Evolutionary conservation across 148 eudicot genomes (phyloP), one percentile per base, ranked within the genome.

Genomic region (Fagopyrum esculentum): DNA sequence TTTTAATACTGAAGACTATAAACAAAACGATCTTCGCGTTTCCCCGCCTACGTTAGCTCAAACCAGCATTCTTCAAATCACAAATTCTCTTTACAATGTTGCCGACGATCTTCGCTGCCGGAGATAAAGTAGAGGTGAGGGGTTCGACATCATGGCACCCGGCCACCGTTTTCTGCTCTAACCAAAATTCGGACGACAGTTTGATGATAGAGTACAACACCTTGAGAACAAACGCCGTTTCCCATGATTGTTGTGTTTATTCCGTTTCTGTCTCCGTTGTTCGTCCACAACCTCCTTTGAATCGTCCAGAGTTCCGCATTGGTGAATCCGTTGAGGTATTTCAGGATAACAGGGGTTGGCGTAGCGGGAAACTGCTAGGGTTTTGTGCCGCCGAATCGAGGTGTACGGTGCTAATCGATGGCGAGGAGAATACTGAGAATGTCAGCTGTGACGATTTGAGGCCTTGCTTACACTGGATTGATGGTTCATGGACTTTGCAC

Each of bases 381-480:
- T 43, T 66, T 66, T 66, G 46, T 35, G 40, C 40, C 6, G 17
- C 6, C 1, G 71, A 66, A 35, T 66, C 71, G 46, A 66, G 19
- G 19, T 66, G 17, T 43, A 5, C 71, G 1, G 71, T 66, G 17
- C 6, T 66, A 19, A 66, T 66, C 19, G 46, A 40, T 9, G 47
- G 71, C 10, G 71, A 66, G 19, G 19, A 40, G 9, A 35, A 4
- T 11, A 46, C 35, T 0, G 46, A 12, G 6, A 40, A 66, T 40
- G 71, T 66, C 47, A 17, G 2, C 3, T 35, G 17, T 66, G 46
- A 43, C 0, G 71, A 66, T 12, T 4, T 30, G 10, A 66, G 71
- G 71, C 71, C 71, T 66, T 43, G 22, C 71, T 66, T 66, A 17
- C 16, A 66, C 6, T 66, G 71, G 71, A 66, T 66, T 15, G 46